phyloP scores from a whole-genome alignment of 1,139 yeast species.

The Schwanniomyces etchellsii region DNA sequence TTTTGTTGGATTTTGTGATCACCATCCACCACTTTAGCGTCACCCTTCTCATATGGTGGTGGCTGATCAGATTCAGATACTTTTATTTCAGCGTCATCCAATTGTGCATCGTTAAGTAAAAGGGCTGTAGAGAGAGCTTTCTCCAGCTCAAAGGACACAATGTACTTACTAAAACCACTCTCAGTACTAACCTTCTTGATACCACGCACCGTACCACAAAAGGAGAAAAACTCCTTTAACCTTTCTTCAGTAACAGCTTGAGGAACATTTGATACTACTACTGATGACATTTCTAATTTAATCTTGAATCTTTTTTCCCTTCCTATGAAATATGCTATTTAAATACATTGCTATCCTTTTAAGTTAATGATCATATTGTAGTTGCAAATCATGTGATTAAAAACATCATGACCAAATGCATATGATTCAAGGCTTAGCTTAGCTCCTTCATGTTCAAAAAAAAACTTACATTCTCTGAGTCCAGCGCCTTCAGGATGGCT shows the following conservation, averaged over 20 bases:
- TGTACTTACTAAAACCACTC: slow-evolving; percentile 30
- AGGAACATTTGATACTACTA: slow-evolving; percentile 61
- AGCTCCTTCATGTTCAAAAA: no score
- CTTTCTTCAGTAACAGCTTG: slow-evolving; percentile 47
- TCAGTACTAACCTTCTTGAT: slow-evolving; percentile 30
- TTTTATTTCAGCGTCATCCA: slow-evolving; percentile 50
- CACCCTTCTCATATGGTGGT: slow-evolving; percentile 7
- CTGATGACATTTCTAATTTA: slow-evolving; percentile 28
- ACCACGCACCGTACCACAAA: slow-evolving; percentile 64
- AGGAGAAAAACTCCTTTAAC: slow-evolving; percentile 64
- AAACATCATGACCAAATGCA: no score
- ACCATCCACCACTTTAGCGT: slow-evolving; percentile 7
- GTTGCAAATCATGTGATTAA: no score
- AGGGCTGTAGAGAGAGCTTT: slow-evolving; percentile 73
- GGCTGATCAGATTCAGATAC: slow-evolving; percentile 29
- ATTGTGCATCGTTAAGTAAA: slow-evolving; percentile 67
- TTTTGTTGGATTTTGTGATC: slow-evolving; percentile 19
- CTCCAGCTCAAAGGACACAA: slow-evolving; percentile 50
- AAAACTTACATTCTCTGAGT: no score
- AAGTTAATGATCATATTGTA: no score
- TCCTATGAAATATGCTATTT: no score
- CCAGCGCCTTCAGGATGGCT: no score
- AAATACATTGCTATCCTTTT: no score
- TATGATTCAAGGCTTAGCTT: no score
- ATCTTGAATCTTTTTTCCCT: no score